Conservation (phyloP, 2,329 filamentous ascomycete genomes). For the Bertia moriformis region DNA sequence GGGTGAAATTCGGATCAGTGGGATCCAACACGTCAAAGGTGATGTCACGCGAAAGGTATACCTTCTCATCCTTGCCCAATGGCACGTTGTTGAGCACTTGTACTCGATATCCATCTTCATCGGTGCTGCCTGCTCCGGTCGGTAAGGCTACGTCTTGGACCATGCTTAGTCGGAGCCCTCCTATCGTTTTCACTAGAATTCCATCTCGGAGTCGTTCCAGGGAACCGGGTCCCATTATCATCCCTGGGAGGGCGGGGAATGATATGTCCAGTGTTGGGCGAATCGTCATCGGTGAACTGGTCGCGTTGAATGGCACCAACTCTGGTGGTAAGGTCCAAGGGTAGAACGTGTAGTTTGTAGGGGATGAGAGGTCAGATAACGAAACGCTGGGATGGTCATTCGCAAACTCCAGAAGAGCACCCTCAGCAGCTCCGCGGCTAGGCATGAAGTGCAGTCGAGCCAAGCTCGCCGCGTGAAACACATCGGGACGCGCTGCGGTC, state of each 20-base stretch:
- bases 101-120: conserved; percentile 26
- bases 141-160: conserved; percentile 24
- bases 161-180: conserved; percentile 22
- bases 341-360: conserved; percentile 70
- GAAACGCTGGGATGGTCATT: conserved; percentile 30
- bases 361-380: conserved; percentile 29
- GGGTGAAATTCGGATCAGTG: conserved; percentile 45
- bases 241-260: conserved; percentile 34
- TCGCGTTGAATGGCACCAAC: conserved; percentile 63
- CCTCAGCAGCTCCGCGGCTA: conserved; percentile 33
- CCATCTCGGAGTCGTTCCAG: not conserved
- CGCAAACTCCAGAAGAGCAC: conserved; percentile 16
- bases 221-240: conserved; percentile 13
- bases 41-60: conserved; percentile 40
- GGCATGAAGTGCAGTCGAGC: conserved; percentile 69
- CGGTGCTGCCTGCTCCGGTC: conserved; percentile 6
- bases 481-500: conserved; percentile 63
- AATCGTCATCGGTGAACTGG: conserved; percentile 57
- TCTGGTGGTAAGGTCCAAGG: conserved; percentile 79
- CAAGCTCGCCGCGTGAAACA: conserved; percentile 80
- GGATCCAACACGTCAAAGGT: conserved; percentile 35
- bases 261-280: conserved; percentile 57
- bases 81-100: conserved; percentile 46
- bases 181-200: conserved; percentile 21
- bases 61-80: conserved; percentile 49